Percentiles rank a stretch among this genome's conserved stretches.
Evolutionary conservation across 2,329 filamentous ascomycete species (phyloP).

Genomic region (Aspergillus nomiae): DNA sequence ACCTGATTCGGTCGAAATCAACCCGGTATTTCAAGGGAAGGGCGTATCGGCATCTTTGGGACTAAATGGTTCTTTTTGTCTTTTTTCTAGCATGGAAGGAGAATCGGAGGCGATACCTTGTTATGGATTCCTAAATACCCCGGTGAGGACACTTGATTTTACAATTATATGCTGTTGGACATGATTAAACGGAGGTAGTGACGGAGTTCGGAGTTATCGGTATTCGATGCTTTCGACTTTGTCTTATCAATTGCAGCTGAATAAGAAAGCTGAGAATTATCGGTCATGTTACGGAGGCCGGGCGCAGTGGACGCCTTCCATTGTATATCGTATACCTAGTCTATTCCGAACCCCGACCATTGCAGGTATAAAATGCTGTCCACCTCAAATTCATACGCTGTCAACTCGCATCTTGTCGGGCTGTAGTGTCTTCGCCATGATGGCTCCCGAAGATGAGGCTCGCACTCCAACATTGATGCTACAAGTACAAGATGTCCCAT

Average conservation of each 20-base stretch:
- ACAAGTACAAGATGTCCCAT: background rate
- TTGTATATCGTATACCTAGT: background rate
- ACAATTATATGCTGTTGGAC: background rate
- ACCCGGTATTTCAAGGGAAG: background rate
- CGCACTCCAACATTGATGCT: background rate
- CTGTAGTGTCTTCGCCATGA: background rate
- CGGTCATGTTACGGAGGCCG: background rate
- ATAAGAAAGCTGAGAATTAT: background rate
- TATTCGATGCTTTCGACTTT: background rate
- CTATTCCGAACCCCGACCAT: background rate
- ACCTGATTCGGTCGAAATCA: background rate
- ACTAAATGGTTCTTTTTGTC: background rate
- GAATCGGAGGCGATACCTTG: conserved; percentile 4
- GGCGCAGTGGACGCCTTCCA: too few relatives aligned
- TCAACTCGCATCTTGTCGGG: background rate
- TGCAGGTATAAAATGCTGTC: background rate
- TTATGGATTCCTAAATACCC: conserved; percentile 8
- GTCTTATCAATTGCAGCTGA: background rate
- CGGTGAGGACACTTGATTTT: conserved; percentile 8
- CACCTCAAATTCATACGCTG: background rate
- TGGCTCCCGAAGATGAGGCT: background rate
- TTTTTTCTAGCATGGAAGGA: conserved; percentile 6
- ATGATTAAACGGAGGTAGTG: background rate
- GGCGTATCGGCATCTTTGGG: background rate
- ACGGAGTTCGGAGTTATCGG: background rate